phyloP scores from a whole-genome alignment of 495 filamentous ascomycete species.

The Aspergillus bridgeri region DNA sequence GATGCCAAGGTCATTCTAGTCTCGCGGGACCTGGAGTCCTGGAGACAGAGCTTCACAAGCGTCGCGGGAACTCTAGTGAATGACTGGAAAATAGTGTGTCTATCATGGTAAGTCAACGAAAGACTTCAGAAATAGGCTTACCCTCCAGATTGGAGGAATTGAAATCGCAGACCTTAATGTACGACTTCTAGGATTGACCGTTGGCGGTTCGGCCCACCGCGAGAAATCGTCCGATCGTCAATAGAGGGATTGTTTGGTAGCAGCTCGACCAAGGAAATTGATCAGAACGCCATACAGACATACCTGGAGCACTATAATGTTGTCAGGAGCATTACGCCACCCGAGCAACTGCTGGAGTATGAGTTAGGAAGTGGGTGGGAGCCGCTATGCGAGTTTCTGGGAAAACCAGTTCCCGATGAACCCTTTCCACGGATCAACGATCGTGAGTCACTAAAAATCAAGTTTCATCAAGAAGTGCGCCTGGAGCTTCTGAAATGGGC shows the following conservation, averaged over 20 bases:
- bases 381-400: slow-evolving; percentile 34
- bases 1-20: slow-evolving; percentile 9
- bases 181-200: neutral
- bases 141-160: neutral
- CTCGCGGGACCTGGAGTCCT: slow-evolving; percentile 6
- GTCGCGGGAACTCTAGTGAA: slow-evolving; percentile 1
- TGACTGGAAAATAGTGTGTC: slow-evolving; percentile 3
- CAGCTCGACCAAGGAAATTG: neutral
- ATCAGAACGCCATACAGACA: neutral
- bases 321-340: slow-evolving; percentile 33
- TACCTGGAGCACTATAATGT: slow-evolving; percentile 27
- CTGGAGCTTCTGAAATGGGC: neutral
- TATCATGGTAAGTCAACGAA: neutral
- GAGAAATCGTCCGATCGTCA: neutral
- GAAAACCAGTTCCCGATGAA: slow-evolving; percentile 23
- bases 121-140: neutral
- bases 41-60: neutral
- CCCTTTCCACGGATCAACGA: slow-evolving; percentile 17
- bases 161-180: neutral
- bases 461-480: neutral
- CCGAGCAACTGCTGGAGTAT: slow-evolving; percentile 41
- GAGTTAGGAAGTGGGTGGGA: slow-evolving; percentile 36
- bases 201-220: neutral
- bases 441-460: neutral
- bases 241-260: neutral